Evolutionary conservation across 2,329 filamentous ascomycete genomes (phyloP), one percentile per base, ranked within the genome.

Genomic region (Colletotrichum chlorophyti): DNA sequence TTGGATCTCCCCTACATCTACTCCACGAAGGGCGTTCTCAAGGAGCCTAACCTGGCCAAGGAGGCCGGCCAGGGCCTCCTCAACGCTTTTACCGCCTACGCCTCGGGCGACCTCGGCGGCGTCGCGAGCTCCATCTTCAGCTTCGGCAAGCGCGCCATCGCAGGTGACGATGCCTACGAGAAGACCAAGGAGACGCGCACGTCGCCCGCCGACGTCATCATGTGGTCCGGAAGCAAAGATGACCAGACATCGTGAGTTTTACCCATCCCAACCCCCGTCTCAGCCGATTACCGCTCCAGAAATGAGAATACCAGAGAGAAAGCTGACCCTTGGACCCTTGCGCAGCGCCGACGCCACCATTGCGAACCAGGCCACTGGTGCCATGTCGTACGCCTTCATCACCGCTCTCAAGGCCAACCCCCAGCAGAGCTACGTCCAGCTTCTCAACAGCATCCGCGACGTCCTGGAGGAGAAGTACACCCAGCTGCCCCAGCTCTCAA

Each of bases 331-430:
- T 46, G 48, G 37, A 40, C 34, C 38, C 21, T 17, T 21, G 6
- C 53, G 53, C 65, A 96, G 93, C 58, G 91, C 92, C 76, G 95
- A 99, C 73, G 93, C 95, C 11, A 91, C 87, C 24, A 97, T 98
- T 65, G 86, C 83, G 38, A 87, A 91, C 54, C 84, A 97, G 76
- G 94, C 95, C 29, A 99, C 95, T 0, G 95, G 95, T 53, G 95
- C 95, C 74, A 98, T 99, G 95, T 97, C 93, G 4, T 97, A 91
- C 87, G 95, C 95, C 2, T 99, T 99, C 74, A 95, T 99, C 73
- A 87, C 84, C 1, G 89, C 93, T 17, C 83, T 98, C 69, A 93
- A 91, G 81, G 92, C 93, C 79, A 96, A 96, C 70, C 92, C 92
- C 1, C 89, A 96, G 72, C 95, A 98, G 79, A 97, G 90, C 77